These are phyloP conservation scores for Trichosporon asahii DNA, from an alignment of 1,284 basidiomycete species.

Conservation along the genomic window DNA sequence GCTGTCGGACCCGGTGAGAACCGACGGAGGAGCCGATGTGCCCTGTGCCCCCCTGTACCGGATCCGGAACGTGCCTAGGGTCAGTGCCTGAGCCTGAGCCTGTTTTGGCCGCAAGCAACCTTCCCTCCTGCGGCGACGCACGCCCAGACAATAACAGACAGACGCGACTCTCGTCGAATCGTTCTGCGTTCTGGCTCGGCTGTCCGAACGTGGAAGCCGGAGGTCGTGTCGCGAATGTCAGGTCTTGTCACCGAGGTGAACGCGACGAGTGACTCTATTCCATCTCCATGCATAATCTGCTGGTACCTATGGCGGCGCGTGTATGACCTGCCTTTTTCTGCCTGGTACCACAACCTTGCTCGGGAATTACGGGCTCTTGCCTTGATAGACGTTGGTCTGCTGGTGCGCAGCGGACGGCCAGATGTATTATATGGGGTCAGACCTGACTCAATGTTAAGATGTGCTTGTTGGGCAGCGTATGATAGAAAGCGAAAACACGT, in stretches of 20 bases:
- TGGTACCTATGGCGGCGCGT: neutral
- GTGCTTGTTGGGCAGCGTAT: neutral
- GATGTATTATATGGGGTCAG: neutral
- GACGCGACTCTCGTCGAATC: neutral
- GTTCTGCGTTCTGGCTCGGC: too few relatives aligned
- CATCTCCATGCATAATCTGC: constrained; percentile 1
- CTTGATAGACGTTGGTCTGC: neutral
- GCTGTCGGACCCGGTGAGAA: neutral
- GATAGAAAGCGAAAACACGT: neutral
- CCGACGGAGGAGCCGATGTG: too few relatives aligned
- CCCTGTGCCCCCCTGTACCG: neutral
- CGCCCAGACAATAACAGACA: neutral
- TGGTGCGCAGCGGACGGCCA: neutral
- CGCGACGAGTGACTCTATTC: neutral
- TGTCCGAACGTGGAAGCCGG: neutral
- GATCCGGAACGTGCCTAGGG: neutral
- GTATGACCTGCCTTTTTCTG: neutral
- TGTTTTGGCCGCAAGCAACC: neutral
- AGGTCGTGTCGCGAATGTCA: neutral
- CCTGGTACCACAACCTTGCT: neutral
- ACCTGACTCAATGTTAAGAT: neutral
- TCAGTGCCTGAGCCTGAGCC: neutral
- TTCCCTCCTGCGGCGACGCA: neutral
- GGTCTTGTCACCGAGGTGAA: neutral
- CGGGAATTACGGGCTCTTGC: neutral